Percentiles rank a stretch among this genome's conserved stretches.
phyloP scores from a whole-genome alignment of 306 rosid species.

The Glycine latifolia region DNA sequence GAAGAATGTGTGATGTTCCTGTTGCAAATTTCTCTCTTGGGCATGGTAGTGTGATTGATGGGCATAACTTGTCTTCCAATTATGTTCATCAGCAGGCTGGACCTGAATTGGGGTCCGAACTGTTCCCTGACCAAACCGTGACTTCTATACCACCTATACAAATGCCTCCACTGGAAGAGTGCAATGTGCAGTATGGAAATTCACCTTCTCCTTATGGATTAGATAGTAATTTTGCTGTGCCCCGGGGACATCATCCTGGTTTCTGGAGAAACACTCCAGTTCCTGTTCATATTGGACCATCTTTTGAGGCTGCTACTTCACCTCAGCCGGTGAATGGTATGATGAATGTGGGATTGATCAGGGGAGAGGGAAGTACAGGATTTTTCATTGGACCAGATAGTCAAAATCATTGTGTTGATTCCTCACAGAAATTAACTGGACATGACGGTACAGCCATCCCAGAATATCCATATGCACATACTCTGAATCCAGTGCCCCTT shows the following conservation, averaged over 20 bases:
- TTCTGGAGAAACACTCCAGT: slow-evolving; percentile 72
- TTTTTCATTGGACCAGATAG: slow-evolving; percentile 63
- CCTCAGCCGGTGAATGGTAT: slow-evolving; percentile 66
- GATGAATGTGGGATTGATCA: slow-evolving; percentile 63
- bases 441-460: slow-evolving; percentile 62
- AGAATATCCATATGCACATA: slow-evolving; percentile 63
- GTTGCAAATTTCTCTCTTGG: slow-evolving; percentile 64
- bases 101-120: slow-evolving; percentile 69
- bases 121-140: slow-evolving; percentile 73
- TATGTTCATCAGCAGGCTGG: slow-evolving; percentile 67
- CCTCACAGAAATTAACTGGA: slow-evolving; percentile 68
- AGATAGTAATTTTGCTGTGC: slow-evolving; percentile 62
- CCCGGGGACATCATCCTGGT: slow-evolving; percentile 69
- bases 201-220: slow-evolving; percentile 67
- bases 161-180: slow-evolving; percentile 72
- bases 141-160: slow-evolving; percentile 60
- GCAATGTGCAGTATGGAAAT: slow-evolving; percentile 66
- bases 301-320: slow-evolving; percentile 67
- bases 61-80: slow-evolving; percentile 58
- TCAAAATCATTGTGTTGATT: slow-evolving; percentile 74
- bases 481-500: slow-evolving; percentile 51
- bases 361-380: slow-evolving; percentile 77
- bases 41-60: slow-evolving; percentile 63
- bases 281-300: slow-evolving; percentile 63
- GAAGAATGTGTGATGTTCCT: slow-evolving; percentile 73